Conservation (phyloP, 306 rosid species). For the Abrus precatorius region DNA sequence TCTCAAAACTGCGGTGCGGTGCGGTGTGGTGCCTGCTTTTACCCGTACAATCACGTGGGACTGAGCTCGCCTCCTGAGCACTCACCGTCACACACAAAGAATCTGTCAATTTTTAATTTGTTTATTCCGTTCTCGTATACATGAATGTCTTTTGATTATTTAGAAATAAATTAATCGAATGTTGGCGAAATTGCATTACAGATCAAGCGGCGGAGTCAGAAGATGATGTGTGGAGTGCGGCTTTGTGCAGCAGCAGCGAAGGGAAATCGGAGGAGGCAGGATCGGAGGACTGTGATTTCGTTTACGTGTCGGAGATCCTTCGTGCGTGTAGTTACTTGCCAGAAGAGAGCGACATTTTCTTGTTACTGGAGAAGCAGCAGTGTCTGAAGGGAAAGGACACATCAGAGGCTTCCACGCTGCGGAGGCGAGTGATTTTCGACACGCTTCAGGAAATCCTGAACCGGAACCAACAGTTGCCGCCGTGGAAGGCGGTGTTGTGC, state of each 20-base stretch:
- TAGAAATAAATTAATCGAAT: not conserved
- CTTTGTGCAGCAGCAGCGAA: constrained; percentile 55
- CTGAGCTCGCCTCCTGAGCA: not conserved
- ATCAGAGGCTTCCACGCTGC: constrained; percentile 61
- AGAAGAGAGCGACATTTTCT: constrained; percentile 68
- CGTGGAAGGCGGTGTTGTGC: constrained; percentile 67
- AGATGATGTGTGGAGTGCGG: constrained; percentile 72
- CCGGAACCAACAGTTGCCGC: constrained; percentile 69
- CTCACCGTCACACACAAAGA: constrained; percentile 17
- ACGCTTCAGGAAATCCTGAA: constrained; percentile 68
- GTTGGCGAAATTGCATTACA: constrained; percentile 41
- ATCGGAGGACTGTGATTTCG: constrained; percentile 65
- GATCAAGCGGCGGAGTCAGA: constrained; percentile 73
- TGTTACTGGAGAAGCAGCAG: constrained; percentile 77
- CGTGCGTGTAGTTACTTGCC: constrained; percentile 68
- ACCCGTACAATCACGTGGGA: constrained; percentile 50
- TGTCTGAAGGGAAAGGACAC: constrained; percentile 74
- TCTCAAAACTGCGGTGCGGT: constrained; percentile 29
- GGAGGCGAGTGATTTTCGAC: constrained; percentile 79
- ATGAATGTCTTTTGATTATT: too few relatives aligned
- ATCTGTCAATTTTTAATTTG: not conserved
- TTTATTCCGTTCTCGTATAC: not conserved
- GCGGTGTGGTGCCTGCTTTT: constrained; percentile 25
- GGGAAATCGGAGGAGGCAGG: constrained; percentile 55
- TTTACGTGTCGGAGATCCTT: constrained; percentile 76